These are phyloP conservation scores for Trichosporon asahii DNA, from an alignment of 1,284 basidiomycete species.

Conservation along the genomic window DNA sequence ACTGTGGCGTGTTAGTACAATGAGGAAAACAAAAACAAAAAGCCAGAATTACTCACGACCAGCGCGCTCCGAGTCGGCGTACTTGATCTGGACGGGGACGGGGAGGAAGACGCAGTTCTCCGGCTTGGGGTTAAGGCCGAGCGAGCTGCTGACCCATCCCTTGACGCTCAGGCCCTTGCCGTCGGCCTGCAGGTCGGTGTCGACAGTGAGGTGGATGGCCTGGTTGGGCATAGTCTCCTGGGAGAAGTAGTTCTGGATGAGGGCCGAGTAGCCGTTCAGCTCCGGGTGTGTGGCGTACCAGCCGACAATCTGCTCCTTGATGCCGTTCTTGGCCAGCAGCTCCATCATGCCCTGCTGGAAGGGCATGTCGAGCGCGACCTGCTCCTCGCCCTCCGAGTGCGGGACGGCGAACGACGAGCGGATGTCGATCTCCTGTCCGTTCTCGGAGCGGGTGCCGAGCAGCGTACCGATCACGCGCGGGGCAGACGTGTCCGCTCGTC, in stretches of 20 bases:
- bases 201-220: slow-evolving; percentile 88
- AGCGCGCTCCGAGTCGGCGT: slow-evolving; percentile 75
- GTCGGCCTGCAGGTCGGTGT: slow-evolving; percentile 65
- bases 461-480: slow-evolving; percentile 90
- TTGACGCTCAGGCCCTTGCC: slow-evolving; percentile 75
- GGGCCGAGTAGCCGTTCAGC: slow-evolving; percentile 91
- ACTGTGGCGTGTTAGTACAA: slow-evolving; percentile 55
- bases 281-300: slow-evolving; percentile 81
- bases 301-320: slow-evolving; percentile 52
- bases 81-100: slow-evolving; percentile 74
- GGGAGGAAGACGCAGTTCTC: slow-evolving; percentile 91
- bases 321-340: slow-evolving; percentile 57
- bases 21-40: background rate
- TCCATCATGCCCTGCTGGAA: slow-evolving; percentile 94
- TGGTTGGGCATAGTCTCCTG: slow-evolving; percentile 84
- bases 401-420: slow-evolving; percentile 81
- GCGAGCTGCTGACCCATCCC: slow-evolving; percentile 68
- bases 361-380: slow-evolving; percentile 92
- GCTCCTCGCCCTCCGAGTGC: slow-evolving; percentile 85
- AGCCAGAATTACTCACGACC: slow-evolving; percentile 62
- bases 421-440: slow-evolving; percentile 64
- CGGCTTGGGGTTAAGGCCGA: slow-evolving; percentile 76
- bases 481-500: slow-evolving; percentile 60
- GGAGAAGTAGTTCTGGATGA: slow-evolving; percentile 98
- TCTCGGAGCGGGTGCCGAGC: slow-evolving; percentile 76